These are phyloP conservation scores for Blastomyces silverae DNA, from an alignment of 2,329 filamentous ascomycete genomes.

Conservation along the genomic window DNA sequence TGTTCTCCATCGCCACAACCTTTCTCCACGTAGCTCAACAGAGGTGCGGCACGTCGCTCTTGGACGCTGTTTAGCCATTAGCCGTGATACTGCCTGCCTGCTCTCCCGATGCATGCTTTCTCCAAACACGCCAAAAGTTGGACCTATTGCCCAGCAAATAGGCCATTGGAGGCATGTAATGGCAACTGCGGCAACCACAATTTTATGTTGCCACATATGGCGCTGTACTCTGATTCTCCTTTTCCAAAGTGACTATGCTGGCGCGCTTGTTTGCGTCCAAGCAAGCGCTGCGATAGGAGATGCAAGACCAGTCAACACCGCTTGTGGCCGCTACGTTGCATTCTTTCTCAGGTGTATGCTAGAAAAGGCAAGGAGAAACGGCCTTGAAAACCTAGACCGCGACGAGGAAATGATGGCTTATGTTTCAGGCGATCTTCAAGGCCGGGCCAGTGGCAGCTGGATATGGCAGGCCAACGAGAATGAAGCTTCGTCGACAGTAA, in stretches of 20 bases:
- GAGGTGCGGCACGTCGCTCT: slow-evolving; percentile 64
- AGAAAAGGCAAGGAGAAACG: slow-evolving; percentile 46
- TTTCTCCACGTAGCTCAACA: slow-evolving; percentile 62
- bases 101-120: slow-evolving; percentile 59
- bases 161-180: slow-evolving; percentile 51
- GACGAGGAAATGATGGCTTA: slow-evolving; percentile 90
- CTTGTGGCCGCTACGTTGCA: slow-evolving; percentile 71
- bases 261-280: slow-evolving; percentile 66
- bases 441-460: slow-evolving; percentile 70
- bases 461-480: slow-evolving; percentile 62
- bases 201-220: slow-evolving; percentile 79
- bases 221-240: slow-evolving; percentile 75
- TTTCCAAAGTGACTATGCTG: slow-evolving; percentile 63
- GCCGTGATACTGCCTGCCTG: slow-evolving; percentile 70
- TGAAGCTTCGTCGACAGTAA: slow-evolving; percentile 27
- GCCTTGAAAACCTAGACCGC: slow-evolving; percentile 43
- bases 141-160: slow-evolving; percentile 32
- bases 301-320: slow-evolving; percentile 63
- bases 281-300: slow-evolving; percentile 64
- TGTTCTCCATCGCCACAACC: slow-evolving; percentile 79
- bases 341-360: slow-evolving; percentile 70
- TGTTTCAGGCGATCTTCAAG: slow-evolving; percentile 78
- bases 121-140: slow-evolving; percentile 24
- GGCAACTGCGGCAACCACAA: slow-evolving; percentile 61
- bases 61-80: slow-evolving; percentile 66